Evolutionary conservation across 2,329 filamentous ascomycete species (phyloP).

Genomic region (Alternaria rosae): DNA sequence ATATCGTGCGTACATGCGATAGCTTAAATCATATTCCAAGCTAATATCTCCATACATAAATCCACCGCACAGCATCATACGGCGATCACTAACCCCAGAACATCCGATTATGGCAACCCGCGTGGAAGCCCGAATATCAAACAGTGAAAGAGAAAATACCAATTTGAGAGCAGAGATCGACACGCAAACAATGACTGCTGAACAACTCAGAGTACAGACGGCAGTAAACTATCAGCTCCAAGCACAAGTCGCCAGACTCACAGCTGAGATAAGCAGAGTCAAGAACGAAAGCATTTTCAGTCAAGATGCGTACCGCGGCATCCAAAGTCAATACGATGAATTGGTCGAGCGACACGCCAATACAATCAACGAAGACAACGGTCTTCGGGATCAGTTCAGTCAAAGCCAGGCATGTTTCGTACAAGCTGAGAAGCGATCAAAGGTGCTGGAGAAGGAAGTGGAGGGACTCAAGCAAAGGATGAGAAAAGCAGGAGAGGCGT

Average conservation of each 20-base stretch:
- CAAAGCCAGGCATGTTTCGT: background rate
- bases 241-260: background rate
- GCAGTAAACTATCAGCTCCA: background rate
- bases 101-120: background rate
- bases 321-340: background rate
- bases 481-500: background rate
- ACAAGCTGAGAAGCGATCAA: background rate
- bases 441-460: background rate
- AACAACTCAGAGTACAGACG: background rate
- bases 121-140: background rate
- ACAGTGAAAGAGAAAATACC: background rate
- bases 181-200: background rate
- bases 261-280: background rate
- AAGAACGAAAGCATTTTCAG: background rate
- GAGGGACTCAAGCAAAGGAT: background rate
- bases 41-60: background rate
- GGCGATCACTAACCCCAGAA: background rate
- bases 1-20: background rate
- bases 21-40: accelerated
- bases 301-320: background rate
- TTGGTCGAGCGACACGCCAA: background rate
- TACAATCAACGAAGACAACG: background rate
- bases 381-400: background rate
- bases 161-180: background rate
- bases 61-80: background rate